Percentiles rank a stretch among this genome's conserved stretches.
These are phyloP conservation scores for Microbotryum intermedium DNA, from an alignment of 1,284 basidiomycete genomes.

Conservation along the genomic window DNA sequence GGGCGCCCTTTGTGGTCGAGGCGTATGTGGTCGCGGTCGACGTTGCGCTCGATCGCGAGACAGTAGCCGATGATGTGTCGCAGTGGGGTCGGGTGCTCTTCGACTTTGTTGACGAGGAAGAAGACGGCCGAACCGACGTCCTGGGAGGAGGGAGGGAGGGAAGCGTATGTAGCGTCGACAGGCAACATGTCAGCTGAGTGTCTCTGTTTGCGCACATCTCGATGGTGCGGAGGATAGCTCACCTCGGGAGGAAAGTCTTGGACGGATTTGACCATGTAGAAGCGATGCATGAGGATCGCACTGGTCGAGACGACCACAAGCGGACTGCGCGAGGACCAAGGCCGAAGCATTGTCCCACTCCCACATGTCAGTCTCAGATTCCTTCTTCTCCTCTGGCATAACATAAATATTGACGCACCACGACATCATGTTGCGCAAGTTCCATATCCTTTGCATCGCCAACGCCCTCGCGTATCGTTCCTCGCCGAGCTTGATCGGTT, in stretches of 20 bases:
- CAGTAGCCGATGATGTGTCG: slow-evolving; percentile 25
- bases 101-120: slow-evolving; percentile 35
- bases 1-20: background rate
- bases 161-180: background rate
- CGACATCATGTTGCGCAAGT: background rate
- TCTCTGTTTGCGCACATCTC: background rate
- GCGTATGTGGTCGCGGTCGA: background rate
- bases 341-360: no score
- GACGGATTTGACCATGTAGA: slow-evolving; percentile 34
- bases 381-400: background rate
- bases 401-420: background rate
- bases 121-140: slow-evolving; percentile 25
- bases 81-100: slow-evolving; percentile 28
- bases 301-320: slow-evolving; percentile 30
- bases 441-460: slow-evolving; percentile 11
- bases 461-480: slow-evolving; percentile 9
- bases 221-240: background rate
- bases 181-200: background rate
- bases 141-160: background rate
- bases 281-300: slow-evolving; percentile 32
- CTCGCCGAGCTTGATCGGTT: background rate
- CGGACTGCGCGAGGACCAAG: slow-evolving; percentile 7
- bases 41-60: slow-evolving; percentile 12
- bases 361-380: background rate
- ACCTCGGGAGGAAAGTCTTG: slow-evolving; percentile 25